These are phyloP conservation scores for Picea engelmannii DNA, from an alignment of 83 land plant genomes.

Conservation along the genomic window DNA sequence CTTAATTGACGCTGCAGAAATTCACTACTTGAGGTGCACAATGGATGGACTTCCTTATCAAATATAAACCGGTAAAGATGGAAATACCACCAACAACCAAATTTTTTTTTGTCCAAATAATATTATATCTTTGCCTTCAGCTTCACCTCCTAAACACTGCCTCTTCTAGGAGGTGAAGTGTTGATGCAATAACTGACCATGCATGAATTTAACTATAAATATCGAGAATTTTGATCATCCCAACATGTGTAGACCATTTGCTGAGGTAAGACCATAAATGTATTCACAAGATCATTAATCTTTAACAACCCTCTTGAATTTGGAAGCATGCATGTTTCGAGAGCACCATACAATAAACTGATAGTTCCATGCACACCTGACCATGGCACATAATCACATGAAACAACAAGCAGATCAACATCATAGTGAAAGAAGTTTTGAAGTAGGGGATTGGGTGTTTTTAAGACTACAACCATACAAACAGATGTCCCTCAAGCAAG, in stretches of 20 bases:
- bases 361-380: background rate
- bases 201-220: background rate
- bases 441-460: too few species aligned
- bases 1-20: too few species aligned
- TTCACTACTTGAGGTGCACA: too few species aligned
- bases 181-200: background rate
- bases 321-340: background rate
- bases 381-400: too few species aligned
- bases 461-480: too few species aligned
- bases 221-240: background rate
- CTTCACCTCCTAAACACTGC: background rate
- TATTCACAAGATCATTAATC: background rate
- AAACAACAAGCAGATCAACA: too few species aligned
- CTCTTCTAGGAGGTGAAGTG: background rate
- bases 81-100: too few species aligned
- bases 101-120: too few species aligned
- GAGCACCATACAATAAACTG: background rate
- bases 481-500: too few species aligned
- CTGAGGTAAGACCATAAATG: background rate
- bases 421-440: too few species aligned
- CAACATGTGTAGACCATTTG: background rate
- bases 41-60: too few species aligned
- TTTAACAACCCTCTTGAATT: background rate
- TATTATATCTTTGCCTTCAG: background rate
- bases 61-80: too few species aligned